These are phyloP conservation scores for Phialocephala sp. DNA, from an alignment of 2,329 filamentous ascomycete genomes.

Conservation along the genomic window DNA sequence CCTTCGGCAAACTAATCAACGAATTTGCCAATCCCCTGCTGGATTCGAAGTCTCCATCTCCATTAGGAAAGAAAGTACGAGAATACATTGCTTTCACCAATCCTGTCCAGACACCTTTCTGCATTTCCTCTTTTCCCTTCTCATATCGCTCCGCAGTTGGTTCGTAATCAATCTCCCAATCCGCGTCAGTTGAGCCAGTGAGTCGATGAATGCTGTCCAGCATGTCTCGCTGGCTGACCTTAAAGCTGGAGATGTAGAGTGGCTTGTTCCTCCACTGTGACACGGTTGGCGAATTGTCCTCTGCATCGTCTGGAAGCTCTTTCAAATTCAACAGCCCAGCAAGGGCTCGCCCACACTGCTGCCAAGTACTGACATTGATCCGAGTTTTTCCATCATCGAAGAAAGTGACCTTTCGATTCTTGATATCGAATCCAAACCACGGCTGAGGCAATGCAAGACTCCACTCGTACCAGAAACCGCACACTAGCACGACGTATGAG, in stretches of 20 bases:
- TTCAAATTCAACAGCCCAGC: slow-evolving; percentile 53
- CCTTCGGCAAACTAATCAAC: slow-evolving; percentile 27
- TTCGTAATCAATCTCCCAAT: slow-evolving; percentile 32
- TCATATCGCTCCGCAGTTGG: slow-evolving; percentile 20
- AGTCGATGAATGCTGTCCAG: slow-evolving; percentile 40
- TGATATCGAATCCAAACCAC: slow-evolving; percentile 57
- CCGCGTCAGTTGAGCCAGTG: slow-evolving; percentile 26
- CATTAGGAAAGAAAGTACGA: slow-evolving; percentile 28
- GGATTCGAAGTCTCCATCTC: slow-evolving; percentile 25
- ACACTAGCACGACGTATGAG: slow-evolving; percentile 48
- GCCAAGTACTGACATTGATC: slow-evolving; percentile 54
- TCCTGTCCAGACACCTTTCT: slow-evolving; percentile 23
- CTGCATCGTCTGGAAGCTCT: slow-evolving; percentile 44
- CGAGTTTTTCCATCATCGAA: slow-evolving; percentile 58
- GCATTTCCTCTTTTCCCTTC: slow-evolving; percentile 25
- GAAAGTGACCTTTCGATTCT: slow-evolving; percentile 49
- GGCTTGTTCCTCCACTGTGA: slow-evolving; percentile 48
- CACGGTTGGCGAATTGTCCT: slow-evolving; percentile 45
- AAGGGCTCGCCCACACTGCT: slow-evolving; percentile 59
- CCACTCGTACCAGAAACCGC: slow-evolving; percentile 61
- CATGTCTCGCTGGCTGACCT: slow-evolving; percentile 57
- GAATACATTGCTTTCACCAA: slow-evolving; percentile 31
- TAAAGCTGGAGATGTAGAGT: slow-evolving; percentile 52
- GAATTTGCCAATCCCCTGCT: slow-evolving; percentile 25
- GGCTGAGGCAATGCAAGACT: slow-evolving; percentile 47